Evolutionary conservation across 495 filamentous ascomycete genomes (phyloP), one percentile per base, ranked within the genome.

Genomic region (Podospora comata): DNA sequence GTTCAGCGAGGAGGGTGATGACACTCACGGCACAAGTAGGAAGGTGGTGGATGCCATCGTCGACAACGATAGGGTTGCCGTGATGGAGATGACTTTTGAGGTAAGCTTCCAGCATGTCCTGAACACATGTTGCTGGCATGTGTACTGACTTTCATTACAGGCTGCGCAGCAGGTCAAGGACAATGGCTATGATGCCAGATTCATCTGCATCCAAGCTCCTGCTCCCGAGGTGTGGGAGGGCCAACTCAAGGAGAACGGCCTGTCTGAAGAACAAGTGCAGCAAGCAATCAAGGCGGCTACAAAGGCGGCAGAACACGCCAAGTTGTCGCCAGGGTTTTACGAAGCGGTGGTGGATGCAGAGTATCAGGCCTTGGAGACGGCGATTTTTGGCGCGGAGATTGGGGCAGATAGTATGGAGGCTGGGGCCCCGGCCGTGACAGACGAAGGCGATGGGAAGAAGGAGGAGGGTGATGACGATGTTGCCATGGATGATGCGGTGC

Each of bases 111-210:
- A 7, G 56, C 48, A 20, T 67, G 3, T 30, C 20, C n/a, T 13
- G n/a, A 20, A 18, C 23, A 34, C 13, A 11, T 5, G 23, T 13
- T 7, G 9, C 5, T 58, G 55, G 55, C 3, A 18, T 58, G 19
- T 20, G 57, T 67, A 60, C 70, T 73, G 69, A 76, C 68, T 30
- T 63, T 0, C 27, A 55, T 0, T 39, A 26, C 79, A 90, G 93
- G 68, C 89, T 88, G 69, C 91, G 84, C 82, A 93, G 90, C 77
- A 80, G 78, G 86, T 92, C 57, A 92, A 90, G 74, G 86, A 87
- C 66, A 86, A 86, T 53, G 84, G 88, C 70, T 86, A 91, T 64
- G 82, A 87, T 64, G 89, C 91, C 20, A 84, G 91, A 3, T 90
- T 90, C 71, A 74, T 94, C 54, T 92, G 94, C 75, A 78, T 96